Percentiles rank a stretch among this genome's conserved stretches.
Evolutionary conservation across 768 basidiomycete species (phyloP).

Genomic region (Hydnum rufescens): DNA sequence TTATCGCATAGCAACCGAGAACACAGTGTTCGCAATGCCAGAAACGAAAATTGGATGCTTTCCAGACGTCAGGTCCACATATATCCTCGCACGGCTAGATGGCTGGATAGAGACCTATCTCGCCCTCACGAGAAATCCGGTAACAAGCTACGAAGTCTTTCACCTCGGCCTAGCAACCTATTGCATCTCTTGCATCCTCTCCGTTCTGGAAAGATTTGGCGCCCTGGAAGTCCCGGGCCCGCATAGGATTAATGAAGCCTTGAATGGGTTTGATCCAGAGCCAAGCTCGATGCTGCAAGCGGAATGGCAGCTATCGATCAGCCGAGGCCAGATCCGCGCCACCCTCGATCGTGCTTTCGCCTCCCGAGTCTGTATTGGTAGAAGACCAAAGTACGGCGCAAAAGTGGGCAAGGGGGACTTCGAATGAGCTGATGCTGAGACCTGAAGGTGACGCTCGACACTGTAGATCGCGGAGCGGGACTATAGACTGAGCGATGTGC

Average conservation of each 20-base stretch:
- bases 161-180: conserved; percentile 87
- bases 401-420: conserved; percentile 57
- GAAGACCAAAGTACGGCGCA: conserved; percentile 24
- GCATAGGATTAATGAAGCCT: conserved; percentile 42
- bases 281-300: conserved; percentile 19
- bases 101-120: conserved; percentile 90
- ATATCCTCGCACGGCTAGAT: conserved; percentile 75
- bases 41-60: conserved; percentile 83
- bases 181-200: conserved; percentile 55
- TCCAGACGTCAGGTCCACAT: conserved; percentile 87
- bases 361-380: conserved; percentile 14
- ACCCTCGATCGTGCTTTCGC: conserved; percentile 70
- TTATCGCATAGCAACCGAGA: conserved; percentile 87
- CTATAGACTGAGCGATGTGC: conserved; percentile 38
- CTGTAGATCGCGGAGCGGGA: conserved; percentile 39
- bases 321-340: conserved; percentile 37
- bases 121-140: conserved; percentile 52
- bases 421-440: conserved; percentile 38
- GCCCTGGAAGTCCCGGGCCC: conserved; percentile 21
- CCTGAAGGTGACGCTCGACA: conserved; percentile 69
- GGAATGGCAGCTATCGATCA: conserved; percentile 11
- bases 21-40: conserved; percentile 86
- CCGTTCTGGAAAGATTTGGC: conserved; percentile 48
- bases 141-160: conserved; percentile 74
- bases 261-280: conserved; percentile 43